Evolutionary conservation across 345 rosid genomes (phyloP), one percentile per base, ranked within the genome.

Genomic region (Eucalyptus pumila): DNA sequence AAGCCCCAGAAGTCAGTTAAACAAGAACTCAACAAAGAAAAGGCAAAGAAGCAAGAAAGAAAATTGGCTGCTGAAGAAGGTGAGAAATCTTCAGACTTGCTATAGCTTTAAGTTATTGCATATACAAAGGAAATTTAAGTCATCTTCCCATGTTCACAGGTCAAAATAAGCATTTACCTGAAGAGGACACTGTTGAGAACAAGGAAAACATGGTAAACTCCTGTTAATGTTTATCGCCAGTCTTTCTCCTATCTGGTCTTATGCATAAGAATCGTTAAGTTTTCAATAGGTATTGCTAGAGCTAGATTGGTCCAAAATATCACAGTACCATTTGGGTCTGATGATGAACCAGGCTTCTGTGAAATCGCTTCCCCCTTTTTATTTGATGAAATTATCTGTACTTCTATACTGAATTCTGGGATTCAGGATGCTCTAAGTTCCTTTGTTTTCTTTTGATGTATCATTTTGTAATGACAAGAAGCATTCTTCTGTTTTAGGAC

Each of bases 141-240:
- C 67, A 86, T n/a, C 58, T 54, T 49, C 19, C 45, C 58, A 87
- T 88, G 60, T 51, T 80, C 85, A 67, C 94, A 94, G 99, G 93
- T 93, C 86, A 90, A n/a, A 91, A 85, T 54, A 88, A 92, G 90
- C 91, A 95, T 87, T 50, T 92, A 85, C 89, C 89, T 86, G 90
- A 90, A 86, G 89, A 47, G 52, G 89, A 87, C 62, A 49, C 87
- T 26, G 93, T 91, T 89, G 98, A 94, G 93, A 93, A 97, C 93
- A 97, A 97, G 91, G 99, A 97, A 92, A 97, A 96, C 88, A 81
- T 92, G 97, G 97, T 96, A 93, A 91, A 40, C 47, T 76, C 26
- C 47, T 40, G 47, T 76, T 76, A 76, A 76, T 76, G 47, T 21
- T 76, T 76, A 6, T 3, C 9, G 7, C 23, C 27, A 19, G 83